These are phyloP conservation scores for Colletotrichum siamense DNA, from an alignment of 2,329 filamentous ascomycete genomes.

Conservation along the genomic window DNA sequence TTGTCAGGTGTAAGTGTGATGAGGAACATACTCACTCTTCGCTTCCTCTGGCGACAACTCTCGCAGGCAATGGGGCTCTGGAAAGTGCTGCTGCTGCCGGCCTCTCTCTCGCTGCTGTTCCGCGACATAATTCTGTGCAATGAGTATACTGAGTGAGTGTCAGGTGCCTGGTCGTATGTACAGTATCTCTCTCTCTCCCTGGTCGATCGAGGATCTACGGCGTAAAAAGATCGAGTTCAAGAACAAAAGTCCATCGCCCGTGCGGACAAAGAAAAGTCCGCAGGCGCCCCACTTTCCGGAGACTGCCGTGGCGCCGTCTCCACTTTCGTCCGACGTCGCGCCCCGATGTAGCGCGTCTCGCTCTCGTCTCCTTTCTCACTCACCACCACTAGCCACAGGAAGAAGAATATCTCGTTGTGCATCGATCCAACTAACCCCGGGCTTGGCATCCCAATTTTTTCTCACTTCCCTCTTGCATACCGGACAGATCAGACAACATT, in stretches of 20 bases:
- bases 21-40: constrained; percentile 28
- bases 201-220: neutral
- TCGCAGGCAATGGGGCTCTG: constrained; percentile 37
- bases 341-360: neutral
- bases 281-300: neutral
- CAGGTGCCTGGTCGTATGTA: neutral
- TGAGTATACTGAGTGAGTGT: neutral
- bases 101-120: neutral
- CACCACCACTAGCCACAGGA: neutral
- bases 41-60: constrained; percentile 36
- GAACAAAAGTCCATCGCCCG: neutral
- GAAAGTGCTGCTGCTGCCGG: neutral
- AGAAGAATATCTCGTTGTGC: neutral
- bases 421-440: neutral
- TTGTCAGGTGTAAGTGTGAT: neutral
- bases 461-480: neutral
- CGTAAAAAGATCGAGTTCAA: constrained; percentile 5
- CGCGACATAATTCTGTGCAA: neutral
- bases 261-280: constrained; percentile 13
- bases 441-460: neutral
- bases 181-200: neutral
- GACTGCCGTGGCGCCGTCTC: neutral
- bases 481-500: neutral
- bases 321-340: neutral
- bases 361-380: neutral